Base-by-base conservation (phyloP, 768 basidiomycete genomes). In the Suillus sp. region DNA sequence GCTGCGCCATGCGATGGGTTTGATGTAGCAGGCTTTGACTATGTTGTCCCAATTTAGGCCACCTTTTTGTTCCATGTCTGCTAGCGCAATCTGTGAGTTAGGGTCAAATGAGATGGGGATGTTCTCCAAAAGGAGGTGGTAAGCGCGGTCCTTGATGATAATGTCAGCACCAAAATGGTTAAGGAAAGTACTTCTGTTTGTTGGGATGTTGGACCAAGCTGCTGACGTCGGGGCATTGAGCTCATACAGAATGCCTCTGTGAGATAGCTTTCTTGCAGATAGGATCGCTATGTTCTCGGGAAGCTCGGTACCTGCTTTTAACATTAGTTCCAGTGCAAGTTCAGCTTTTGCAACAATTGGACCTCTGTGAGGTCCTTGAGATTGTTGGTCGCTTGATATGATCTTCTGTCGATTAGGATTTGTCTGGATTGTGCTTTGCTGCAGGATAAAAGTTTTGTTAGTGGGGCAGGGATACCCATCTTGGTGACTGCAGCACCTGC, bases 11-110 rank as follows among this genome's bases (percentile, higher is more conserved):
- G 2, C 62, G 30, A 62, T 20, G 0, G 71, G 66, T 48, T 77
- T 77, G 30, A 78, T 71, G 66, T 64, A 79, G 11, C 64, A 59
- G 0, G 69, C 70, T 7, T 32, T 27, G 0, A 27, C 37, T 3
- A 77, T 66, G 7, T 45, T 22, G 0, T 62, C 57, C 0, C 32
- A 0, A 6, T 20, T 32, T 0, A 73, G 34, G 25, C 51, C 61
- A 30, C 64, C 72, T 32, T 64, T 63, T 1, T 48, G n/a, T 43
- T 76, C 73, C 0, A 74, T 50, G 4, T 14, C 22, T 0, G 54
- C 22, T 8, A 68, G 35, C 0, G 34, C 51, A 0, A 30, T 40
- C 13, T 55, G 48, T 9, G 40, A 13, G 14, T 32, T 40, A 0
- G 69, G 66, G 54, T 68, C 58, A 50, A 71, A 68, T 0, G 60